These are phyloP conservation scores for Cladosporium austrohemisphaericum DNA, from an alignment of 2,329 filamentous ascomycete species.

Conservation along the genomic window DNA sequence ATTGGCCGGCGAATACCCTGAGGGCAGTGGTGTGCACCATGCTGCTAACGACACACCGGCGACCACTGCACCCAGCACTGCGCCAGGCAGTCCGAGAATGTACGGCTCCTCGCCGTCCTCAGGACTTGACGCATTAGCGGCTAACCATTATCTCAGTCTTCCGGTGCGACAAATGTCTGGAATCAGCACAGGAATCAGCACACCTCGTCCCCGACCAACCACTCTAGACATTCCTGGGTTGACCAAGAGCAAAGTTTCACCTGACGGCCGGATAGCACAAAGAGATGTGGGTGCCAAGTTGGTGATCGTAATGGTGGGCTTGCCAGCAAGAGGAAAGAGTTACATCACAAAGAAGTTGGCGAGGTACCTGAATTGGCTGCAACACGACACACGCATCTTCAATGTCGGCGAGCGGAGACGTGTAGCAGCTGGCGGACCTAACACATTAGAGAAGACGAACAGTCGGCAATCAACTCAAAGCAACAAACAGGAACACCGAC, in stretches of 20 bases:
- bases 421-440: conserved; percentile 63
- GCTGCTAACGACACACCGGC: conserved; percentile 61
- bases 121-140: conserved; percentile 18
- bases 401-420: conserved; percentile 92
- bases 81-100: conserved; percentile 48
- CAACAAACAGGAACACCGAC: conserved; percentile 15
- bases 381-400: conserved; percentile 94
- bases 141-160: conserved; percentile 47
- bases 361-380: conserved; percentile 92
- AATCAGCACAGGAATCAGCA: conserved; percentile 57
- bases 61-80: conserved; percentile 56
- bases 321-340: conserved; percentile 92
- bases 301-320: conserved; percentile 96
- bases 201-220: conserved; percentile 81
- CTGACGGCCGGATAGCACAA: conserved; percentile 88
- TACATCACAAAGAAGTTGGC: conserved; percentile 99
- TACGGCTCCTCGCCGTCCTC: conserved; percentile 27
- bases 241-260: conserved; percentile 91
- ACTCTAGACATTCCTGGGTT: conserved; percentile 95
- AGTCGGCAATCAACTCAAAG: conserved; percentile 5
- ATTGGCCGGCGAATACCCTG: conserved; percentile 25
- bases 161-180: conserved; percentile 71
- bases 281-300: conserved; percentile 94
- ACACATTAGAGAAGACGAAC: conserved; percentile 31
- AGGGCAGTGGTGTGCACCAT: conserved; percentile 24